Evolutionary conservation across 345 rosid species (phyloP).

Genomic region (Angophora floribunda): DNA sequence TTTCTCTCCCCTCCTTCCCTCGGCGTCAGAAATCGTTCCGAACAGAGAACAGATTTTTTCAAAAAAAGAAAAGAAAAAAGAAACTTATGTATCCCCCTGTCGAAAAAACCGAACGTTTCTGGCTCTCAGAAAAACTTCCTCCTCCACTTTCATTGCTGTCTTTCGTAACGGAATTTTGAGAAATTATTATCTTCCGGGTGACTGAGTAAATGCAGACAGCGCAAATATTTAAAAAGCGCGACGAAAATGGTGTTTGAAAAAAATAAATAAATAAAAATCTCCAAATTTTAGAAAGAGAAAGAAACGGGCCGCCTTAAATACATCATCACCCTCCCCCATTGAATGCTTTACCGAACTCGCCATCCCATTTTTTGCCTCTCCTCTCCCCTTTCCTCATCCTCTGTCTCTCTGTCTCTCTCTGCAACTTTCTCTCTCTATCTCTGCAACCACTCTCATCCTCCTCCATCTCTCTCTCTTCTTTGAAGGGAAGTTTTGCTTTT

Average conservation of each 20-base stretch:
- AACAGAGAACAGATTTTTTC: background rate
- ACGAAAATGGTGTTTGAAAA: background rate
- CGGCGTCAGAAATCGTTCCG: background rate
- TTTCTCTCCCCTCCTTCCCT: background rate
- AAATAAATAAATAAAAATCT: background rate
- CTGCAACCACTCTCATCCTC: background rate
- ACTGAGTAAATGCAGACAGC: background rate
- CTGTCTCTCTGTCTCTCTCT: background rate
- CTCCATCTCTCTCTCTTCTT: background rate
- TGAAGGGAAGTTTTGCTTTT: background rate
- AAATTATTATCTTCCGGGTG: background rate
- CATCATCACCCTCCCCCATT: background rate
- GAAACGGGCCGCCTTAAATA: background rate
- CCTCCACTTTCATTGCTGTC: background rate
- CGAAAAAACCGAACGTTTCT: background rate
- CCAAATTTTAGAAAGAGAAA: background rate
- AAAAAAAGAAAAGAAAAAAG: rapidly evolving
- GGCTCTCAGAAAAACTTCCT: background rate
- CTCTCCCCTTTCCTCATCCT: background rate
- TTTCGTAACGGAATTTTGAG: background rate
- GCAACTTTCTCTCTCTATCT: too few relatives aligned
- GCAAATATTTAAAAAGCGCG: background rate
- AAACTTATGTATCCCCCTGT: background rate
- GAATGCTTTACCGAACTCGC: background rate
- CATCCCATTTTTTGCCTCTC: background rate